Evolutionary conservation across 2,329 filamentous ascomycete species (phyloP).

Genomic region (Paramyrothecium sp.): DNA sequence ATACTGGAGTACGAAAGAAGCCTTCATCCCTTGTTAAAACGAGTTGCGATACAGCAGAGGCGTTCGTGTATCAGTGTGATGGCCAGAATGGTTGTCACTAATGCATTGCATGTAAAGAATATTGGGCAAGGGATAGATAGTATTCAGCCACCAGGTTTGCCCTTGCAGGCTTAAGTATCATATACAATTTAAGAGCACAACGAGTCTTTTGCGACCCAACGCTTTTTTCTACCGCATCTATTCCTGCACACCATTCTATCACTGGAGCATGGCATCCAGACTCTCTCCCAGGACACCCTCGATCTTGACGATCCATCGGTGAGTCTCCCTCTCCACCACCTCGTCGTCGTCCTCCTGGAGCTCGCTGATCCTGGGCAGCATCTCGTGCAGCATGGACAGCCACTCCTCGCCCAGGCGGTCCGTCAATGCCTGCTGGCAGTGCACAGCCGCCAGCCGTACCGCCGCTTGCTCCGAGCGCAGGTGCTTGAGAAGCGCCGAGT

Average conservation of each 20-base stretch:
- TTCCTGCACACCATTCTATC: constrained; percentile 24
- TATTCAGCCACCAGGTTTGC: no score
- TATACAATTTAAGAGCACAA: no score
- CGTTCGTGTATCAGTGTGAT: no score
- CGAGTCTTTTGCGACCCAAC: no score
- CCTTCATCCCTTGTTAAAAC: no score
- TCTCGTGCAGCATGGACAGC: constrained; percentile 87
- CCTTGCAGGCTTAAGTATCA: no score
- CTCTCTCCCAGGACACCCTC: constrained; percentile 88
- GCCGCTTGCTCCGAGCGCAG: constrained; percentile 70
- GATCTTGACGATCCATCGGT: constrained; percentile 87
- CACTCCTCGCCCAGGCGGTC: constrained; percentile 87
- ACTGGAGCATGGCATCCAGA: constrained; percentile 88
- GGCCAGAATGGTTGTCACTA: no score
- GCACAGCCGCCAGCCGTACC: constrained; percentile 78
- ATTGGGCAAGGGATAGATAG: no score
- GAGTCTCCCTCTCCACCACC: constrained; percentile 83
- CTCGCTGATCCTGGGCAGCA: constrained; percentile 94
- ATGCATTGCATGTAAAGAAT: no score
- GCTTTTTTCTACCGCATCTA: not conserved
- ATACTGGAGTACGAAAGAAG: no score
- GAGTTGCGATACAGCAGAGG: no score
- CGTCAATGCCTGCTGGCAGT: constrained; percentile 77
- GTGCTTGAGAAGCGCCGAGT: constrained; percentile 72
- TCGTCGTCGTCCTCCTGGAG: constrained; percentile 96